Percentiles rank a stretch among this genome's conserved stretches.
Evolutionary conservation across 805 yeast species (phyloP).

Genomic region (Cephaloascus albidus): DNA sequence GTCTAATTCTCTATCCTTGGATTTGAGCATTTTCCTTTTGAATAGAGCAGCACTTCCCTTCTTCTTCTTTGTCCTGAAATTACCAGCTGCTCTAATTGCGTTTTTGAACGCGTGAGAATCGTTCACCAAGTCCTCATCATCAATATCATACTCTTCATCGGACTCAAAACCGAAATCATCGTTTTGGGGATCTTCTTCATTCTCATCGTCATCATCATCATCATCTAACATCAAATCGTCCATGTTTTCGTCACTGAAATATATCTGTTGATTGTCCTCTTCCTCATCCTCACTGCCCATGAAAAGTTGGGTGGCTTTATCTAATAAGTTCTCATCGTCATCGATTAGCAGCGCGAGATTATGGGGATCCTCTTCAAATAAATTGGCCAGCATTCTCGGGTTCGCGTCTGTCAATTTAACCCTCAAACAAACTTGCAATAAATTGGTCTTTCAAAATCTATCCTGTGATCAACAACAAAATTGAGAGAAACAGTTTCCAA

Average conservation of each 20-base stretch:
- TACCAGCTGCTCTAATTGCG: conserved; percentile 59
- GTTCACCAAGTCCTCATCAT: conserved; percentile 26
- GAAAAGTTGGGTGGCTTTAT: background rate
- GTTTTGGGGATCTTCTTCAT: conserved; percentile 9
- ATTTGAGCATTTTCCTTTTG: conserved; percentile 22
- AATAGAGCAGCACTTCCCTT: conserved; percentile 24
- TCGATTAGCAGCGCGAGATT: background rate
- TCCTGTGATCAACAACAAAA: no score
- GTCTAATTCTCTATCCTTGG: conserved; percentile 38
- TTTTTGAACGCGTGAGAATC: conserved; percentile 45
- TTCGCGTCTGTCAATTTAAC: no score
- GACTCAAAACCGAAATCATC: conserved; percentile 11
- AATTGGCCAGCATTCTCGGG: background rate
- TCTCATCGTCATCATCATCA: conserved; percentile 8
- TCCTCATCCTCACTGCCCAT: background rate
- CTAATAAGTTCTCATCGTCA: background rate
- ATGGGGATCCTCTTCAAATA: background rate
- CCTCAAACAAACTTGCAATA: no score
- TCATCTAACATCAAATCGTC: background rate
- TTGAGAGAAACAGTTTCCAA: no score
- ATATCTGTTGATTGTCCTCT: background rate
- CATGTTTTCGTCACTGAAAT: background rate
- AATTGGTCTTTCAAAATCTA: no score
- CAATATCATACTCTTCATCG: conserved; percentile 16
- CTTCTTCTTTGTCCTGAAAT: conserved; percentile 41